Base-by-base conservation (phyloP, 805 yeast genomes). In the Zygosaccharomyces bisporus region DNA sequence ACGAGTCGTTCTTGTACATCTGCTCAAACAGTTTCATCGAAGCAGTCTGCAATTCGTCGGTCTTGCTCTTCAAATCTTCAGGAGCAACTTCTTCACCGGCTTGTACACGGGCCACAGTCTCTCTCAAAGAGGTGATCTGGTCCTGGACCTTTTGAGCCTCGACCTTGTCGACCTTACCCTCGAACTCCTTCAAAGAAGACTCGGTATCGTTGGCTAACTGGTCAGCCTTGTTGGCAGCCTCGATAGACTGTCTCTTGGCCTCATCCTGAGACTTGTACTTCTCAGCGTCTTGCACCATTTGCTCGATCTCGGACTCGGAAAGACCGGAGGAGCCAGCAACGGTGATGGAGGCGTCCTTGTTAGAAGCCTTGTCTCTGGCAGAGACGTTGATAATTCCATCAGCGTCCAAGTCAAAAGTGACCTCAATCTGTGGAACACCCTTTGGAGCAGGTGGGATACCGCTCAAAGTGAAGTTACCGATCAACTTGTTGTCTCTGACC, bases 311-410 rank as follows among this genome's bases (percentile, higher is more conserved):
- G 48, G 84, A 66, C 63, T 88, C 93, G 55, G 90, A 81, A 67
- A 89, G 75, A 70, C 96, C 97, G 37, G 95, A 86, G 46, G 95
- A 86, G 56, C 96, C 97, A 56, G 95, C 95, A 54, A 89, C 96
- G 41, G 96, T 89, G 72, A 89, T 90, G 50, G 95, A 86, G 46
- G 96, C 89, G 57, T 86, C 90, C 79, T 89, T 89, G 75, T 84
- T 86, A 54, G 95, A 81, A 54, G 90, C 93, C 78, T 88, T 86
- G 74, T 89, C 97, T 61, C 83, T 81, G 44, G 96, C 96, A 68
- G 87, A 81, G 47, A 89, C 96, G 76, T 89, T 90, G 76, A 89
- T 88, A 68, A 89, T 90, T 63, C 97, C 97, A 72, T 89, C 96
- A 54, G 97, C 95, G 70, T 89, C 97, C 66, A 89, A 86, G 73